Conservation (phyloP, 2,329 filamentous ascomycete species). For the Aaosphaeria arxii region DNA sequence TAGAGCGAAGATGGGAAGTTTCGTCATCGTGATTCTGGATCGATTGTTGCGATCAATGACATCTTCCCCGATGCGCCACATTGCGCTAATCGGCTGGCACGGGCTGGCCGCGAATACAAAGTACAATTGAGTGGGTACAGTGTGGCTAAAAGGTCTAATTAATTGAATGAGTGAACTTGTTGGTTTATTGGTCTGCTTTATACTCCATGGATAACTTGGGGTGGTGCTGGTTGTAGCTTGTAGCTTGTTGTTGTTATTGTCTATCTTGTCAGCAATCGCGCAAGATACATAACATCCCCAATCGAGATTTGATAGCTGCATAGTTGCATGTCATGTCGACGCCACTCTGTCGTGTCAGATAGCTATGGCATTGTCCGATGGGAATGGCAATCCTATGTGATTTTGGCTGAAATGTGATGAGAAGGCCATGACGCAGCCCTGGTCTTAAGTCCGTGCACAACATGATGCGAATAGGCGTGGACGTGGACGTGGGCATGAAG, state of each 20-base stretch:
- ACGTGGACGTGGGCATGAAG: background rate
- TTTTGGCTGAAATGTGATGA: conserved; percentile 1
- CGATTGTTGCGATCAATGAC: background rate
- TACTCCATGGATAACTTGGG: too few species aligned
- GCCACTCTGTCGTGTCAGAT: too few species aligned
- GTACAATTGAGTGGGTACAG: too few species aligned
- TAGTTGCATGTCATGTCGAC: too few species aligned
- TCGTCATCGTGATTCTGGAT: background rate
- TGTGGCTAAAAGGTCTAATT: too few species aligned
- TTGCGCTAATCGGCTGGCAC: background rate
- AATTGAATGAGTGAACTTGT: too few species aligned
- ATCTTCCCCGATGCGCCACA: background rate
- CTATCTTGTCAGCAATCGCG: too few species aligned
- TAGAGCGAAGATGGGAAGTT: background rate
- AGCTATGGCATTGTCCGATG: background rate
- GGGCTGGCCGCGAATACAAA: background rate
- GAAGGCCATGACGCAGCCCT: conserved; percentile 4
- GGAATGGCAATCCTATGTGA: background rate
- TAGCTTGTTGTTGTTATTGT: too few species aligned
- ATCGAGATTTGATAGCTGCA: too few species aligned
- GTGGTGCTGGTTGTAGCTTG: too few species aligned
- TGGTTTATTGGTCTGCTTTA: too few species aligned
- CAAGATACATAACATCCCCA: too few species aligned
- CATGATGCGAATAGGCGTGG: background rate
- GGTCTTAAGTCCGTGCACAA: background rate